Evolutionary conservation across 2,329 filamentous ascomycete genomes (phyloP).

Genomic region (Chaetomiaceae sp.): DNA sequence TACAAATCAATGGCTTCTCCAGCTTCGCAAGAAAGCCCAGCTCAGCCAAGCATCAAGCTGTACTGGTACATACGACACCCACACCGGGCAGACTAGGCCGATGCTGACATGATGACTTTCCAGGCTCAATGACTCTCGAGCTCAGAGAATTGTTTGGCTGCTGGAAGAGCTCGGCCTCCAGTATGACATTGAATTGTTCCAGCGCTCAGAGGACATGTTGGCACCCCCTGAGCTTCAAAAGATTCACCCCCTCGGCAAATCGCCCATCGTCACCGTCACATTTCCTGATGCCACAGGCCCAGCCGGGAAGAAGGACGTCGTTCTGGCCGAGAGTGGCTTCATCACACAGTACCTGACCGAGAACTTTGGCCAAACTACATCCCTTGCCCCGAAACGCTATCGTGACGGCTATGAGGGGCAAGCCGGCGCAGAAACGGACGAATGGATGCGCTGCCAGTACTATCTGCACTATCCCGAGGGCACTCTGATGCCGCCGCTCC

Average conservation of each 20-base stretch:
- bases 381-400: conserved; percentile 47
- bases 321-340: conserved; percentile 73
- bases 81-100: background rate
- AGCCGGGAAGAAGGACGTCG: conserved; percentile 38
- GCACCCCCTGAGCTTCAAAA: conserved; percentile 71
- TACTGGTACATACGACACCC: conserved; percentile 11
- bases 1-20: background rate
- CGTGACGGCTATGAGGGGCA: conserved; percentile 50
- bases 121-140: conserved; percentile 76
- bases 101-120: background rate
- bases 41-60: conserved; percentile 14
- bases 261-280: conserved; percentile 65
- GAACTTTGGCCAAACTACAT: conserved; percentile 42
- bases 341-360: conserved; percentile 79
- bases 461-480: conserved; percentile 82
- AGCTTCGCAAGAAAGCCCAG: background rate
- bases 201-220: conserved; percentile 51
- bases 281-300: conserved; percentile 23
- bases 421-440: conserved; percentile 54
- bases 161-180: conserved; percentile 73
- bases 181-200: conserved; percentile 74
- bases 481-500: conserved; percentile 66
- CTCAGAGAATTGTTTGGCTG: conserved; percentile 78
- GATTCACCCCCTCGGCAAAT: conserved; percentile 79
- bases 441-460: conserved; percentile 55